phyloP scores from a whole-genome alignment of 148 eudicot genomes.

The Fagopyrum tataricum region DNA sequence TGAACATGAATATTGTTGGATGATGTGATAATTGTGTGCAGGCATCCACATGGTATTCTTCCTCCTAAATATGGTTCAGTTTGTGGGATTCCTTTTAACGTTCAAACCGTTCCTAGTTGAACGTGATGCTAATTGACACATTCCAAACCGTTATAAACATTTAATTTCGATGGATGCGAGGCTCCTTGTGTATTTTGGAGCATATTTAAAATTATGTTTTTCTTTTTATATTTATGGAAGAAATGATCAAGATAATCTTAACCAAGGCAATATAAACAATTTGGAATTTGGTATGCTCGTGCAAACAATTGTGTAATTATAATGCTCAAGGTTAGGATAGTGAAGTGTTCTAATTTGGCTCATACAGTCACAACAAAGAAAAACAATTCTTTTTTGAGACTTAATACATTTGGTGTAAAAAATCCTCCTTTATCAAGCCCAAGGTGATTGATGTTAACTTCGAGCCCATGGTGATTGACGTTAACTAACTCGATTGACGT shows the following conservation, averaged over 20 bases:
- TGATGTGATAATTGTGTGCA: conserved; percentile 1
- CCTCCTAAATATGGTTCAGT: conserved; percentile 22
- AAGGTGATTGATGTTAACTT: too few relatives aligned
- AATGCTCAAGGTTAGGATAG: background rate
- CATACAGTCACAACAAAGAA: too few relatives aligned
- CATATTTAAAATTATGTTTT: background rate
- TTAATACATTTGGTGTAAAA: too few relatives aligned
- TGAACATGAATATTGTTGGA: background rate
- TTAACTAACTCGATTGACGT: too few relatives aligned
- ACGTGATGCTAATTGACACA: background rate
- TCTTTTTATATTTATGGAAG: background rate
- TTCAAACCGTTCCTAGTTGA: conserved; percentile 32
- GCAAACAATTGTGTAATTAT: background rate
- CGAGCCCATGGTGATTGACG: too few relatives aligned
- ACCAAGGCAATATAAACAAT: background rate
- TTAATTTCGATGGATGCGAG: background rate
- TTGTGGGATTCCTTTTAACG: conserved; percentile 23
- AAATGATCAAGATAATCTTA: conserved; percentile 1
- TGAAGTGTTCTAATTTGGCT: too few relatives aligned
- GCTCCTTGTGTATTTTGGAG: background rate
- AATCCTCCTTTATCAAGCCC: too few relatives aligned
- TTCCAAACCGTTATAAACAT: background rate
- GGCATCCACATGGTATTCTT: conserved; percentile 30
- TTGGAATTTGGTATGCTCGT: background rate
- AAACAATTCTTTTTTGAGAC: too few relatives aligned